These are phyloP conservation scores for Fistulinella prunicolor DNA, from an alignment of 768 basidiomycete genomes.

Conservation along the genomic window DNA sequence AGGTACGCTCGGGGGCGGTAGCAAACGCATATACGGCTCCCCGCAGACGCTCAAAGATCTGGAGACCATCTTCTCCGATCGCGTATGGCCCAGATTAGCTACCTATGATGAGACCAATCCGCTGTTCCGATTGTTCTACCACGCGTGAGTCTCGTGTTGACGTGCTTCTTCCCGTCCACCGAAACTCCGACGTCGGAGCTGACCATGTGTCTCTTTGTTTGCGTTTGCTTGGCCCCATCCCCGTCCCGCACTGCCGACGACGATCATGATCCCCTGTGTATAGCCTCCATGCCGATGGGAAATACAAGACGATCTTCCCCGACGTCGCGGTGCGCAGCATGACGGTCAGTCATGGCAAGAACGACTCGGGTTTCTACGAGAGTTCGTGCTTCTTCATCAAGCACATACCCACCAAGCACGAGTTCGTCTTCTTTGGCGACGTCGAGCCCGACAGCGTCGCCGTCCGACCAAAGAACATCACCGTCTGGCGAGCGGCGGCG, in stretches of 20 bases:
- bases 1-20: slow-evolving; percentile 62
- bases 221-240: too few relatives aligned
- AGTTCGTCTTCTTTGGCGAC: slow-evolving; percentile 94
- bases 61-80: slow-evolving; percentile 69
- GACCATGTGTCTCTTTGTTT: slow-evolving; percentile 2
- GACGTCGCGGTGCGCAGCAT: slow-evolving; percentile 63
- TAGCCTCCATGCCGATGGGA: slow-evolving; percentile 51
- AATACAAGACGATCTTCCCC: slow-evolving; percentile 50
- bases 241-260: too few relatives aligned
- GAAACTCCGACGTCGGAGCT: slow-evolving; percentile 7
- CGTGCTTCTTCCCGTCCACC: neutral
- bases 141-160: slow-evolving; percentile 47
- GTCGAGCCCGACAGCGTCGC: slow-evolving; percentile 83
- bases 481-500: slow-evolving; percentile 83
- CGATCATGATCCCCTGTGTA: neutral
- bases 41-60: slow-evolving; percentile 63
- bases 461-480: slow-evolving; percentile 52
- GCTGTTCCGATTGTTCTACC: slow-evolving; percentile 58
- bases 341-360: slow-evolving; percentile 71
- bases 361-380: slow-evolving; percentile 55
- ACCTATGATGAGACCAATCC: slow-evolving; percentile 67
- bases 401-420: slow-evolving; percentile 54
- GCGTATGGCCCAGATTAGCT: slow-evolving; percentile 84
- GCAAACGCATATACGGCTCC: slow-evolving; percentile 63
- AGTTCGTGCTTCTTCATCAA: slow-evolving; percentile 86